These are phyloP conservation scores for Apiotrichum sp. DNA, from an alignment of 1,284 basidiomycete species.

Conservation along the genomic window DNA sequence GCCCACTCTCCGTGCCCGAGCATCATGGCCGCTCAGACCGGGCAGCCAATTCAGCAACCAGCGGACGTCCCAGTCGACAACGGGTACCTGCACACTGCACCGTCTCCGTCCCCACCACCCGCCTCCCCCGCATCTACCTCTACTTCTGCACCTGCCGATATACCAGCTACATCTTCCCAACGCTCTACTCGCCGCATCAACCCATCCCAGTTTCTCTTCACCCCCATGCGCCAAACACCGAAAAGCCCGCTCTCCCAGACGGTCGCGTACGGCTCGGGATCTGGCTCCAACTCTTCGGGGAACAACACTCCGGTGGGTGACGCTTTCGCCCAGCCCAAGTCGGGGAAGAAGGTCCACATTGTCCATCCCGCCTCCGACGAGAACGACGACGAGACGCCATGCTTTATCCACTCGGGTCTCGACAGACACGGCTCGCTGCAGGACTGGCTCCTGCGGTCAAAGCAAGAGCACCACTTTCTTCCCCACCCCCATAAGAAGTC, in stretches of 20 bases:
- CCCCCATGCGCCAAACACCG: conserved; percentile 27
- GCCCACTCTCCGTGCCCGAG: background rate
- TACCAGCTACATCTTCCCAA: no score
- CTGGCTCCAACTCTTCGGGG: background rate
- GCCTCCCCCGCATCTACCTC: background rate
- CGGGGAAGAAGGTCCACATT: conserved; percentile 14
- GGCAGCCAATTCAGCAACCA: background rate
- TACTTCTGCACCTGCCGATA: no score
- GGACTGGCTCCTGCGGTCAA: conserved; percentile 37
- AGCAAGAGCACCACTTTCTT: conserved; percentile 11
- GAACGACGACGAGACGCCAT: conserved; percentile 26
- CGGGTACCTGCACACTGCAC: background rate
- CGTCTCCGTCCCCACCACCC: background rate
- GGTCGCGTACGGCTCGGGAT: background rate
- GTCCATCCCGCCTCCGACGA: conserved; percentile 5
- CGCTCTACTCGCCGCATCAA: conserved; percentile 1
- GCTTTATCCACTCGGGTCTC: conserved; percentile 49
- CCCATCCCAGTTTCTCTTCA: conserved; percentile 13
- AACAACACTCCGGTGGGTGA: background rate
- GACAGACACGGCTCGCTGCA: conserved; percentile 45
- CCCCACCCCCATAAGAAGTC: conserved; percentile 1
- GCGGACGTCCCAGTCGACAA: background rate
- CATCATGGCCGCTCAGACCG: background rate
- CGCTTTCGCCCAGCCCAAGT: background rate
- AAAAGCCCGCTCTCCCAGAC: conserved; percentile 30